These are phyloP conservation scores for Paecilomyces sp. DNA, from an alignment of 2,329 filamentous ascomycete genomes.

Conservation along the genomic window DNA sequence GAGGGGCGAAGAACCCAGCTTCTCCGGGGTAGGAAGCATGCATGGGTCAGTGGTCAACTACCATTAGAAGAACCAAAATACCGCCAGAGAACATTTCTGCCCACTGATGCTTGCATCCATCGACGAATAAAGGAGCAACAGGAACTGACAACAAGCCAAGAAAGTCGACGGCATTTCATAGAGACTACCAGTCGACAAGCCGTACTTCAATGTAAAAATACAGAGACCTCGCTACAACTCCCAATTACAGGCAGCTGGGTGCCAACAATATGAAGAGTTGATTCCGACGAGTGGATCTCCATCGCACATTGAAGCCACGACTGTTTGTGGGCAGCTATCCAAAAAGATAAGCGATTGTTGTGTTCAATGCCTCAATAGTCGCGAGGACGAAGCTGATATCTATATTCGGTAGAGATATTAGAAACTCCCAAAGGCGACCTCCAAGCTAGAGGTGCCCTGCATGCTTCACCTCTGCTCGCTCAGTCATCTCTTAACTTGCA, in stretches of 20 bases:
- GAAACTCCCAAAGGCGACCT: conserved; percentile 44
- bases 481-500: conserved; percentile 22
- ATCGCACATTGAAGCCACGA: conserved; percentile 19
- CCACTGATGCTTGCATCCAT: conserved; percentile 9
- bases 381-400: conserved; percentile 1
- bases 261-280: conserved; percentile 19
- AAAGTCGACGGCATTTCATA: conserved; percentile 16
- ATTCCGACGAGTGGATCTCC: conserved; percentile 53
- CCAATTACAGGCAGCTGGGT: conserved; percentile 19
- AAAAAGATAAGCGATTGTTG: conserved; percentile 17
- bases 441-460: conserved; percentile 41
- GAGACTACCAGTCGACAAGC: conserved; percentile 25
- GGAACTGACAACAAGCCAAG: conserved; percentile 34
- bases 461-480: conserved; percentile 47
- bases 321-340: conserved; percentile 39
- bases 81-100: conserved; percentile 8
- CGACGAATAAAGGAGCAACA: conserved; percentile 17
- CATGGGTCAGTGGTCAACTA: conserved; percentile 36
- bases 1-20: conserved; percentile 27
- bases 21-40: conserved; percentile 40
- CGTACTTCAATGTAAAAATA: conserved; percentile 35
- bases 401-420: conserved; percentile 9
- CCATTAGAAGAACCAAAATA: conserved; percentile 1
- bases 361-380: conserved; percentile 23
- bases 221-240: conserved; percentile 49